Base-by-base conservation (phyloP, 139 green algal genomes). In the Edaphochlamys debaryana region DNA sequence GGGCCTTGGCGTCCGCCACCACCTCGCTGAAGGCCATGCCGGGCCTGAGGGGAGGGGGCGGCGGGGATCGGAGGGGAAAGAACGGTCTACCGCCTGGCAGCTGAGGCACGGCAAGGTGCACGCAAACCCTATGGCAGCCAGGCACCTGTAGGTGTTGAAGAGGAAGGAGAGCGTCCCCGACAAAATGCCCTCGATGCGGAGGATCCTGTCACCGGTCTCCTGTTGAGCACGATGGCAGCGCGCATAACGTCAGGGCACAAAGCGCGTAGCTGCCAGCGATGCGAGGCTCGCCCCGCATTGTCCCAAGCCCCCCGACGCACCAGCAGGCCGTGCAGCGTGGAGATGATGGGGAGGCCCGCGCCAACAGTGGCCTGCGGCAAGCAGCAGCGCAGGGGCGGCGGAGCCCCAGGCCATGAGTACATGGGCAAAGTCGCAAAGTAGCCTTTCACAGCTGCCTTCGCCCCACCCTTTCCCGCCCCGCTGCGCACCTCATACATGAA, bases 101-200 rank as follows among this genome's bases (percentile, higher is more conserved):
- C n/a, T n/a, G n/a, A n/a, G n/a, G n/a, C n/a, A 54, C 11, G 48
- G 48, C 15, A 54, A 23, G 48, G 11, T 15, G 48, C 11, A 15
- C 11, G 48, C 48, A 54, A 54, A 54, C 48, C 11, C 15, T 15
- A 54, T 11, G 48, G 48, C 52, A 62, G 15, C 52, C 15, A 30
- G 17, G 52, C 30, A 70, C 60, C 85, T 90, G 76, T 96, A 97
- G 37, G 83, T 95, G 90, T 99, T 99, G 92, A 99, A 99, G 56
- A 99, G 98, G 92, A 98, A 99, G 34, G 93, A 98, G 15, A 99
- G 91, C 0, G 97, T 99, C 36, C 97, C 97, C 25, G 82, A 96
- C 88, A 99, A 95, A 75, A 99, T 96, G 88, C 97, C 97, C 88
- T 98, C 95, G 22, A 98, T 90, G 17, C 82, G 87, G 32, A 92